Conservation (phyloP, 495 filamentous ascomycete species). For the Parathielavia appendiculata region DNA sequence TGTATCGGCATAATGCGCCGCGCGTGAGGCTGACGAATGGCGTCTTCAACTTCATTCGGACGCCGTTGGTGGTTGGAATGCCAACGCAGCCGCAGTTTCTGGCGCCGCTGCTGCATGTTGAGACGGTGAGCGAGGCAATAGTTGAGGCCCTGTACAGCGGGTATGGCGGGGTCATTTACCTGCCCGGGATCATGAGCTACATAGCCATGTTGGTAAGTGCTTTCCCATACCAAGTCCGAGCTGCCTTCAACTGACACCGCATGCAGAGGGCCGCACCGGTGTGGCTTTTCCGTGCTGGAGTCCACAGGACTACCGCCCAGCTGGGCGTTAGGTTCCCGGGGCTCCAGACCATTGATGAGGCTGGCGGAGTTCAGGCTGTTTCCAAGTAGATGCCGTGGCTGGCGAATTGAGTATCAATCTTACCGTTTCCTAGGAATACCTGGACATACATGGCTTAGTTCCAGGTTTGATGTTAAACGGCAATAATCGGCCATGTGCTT, state of each 20-base stretch:
- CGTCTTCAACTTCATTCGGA: constrained; percentile 35
- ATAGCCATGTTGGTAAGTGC: constrained; percentile 34
- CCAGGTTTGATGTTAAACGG: too few relatives aligned
- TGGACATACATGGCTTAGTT: too few relatives aligned
- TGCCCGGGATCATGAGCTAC: constrained; percentile 34
- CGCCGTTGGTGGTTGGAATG: constrained; percentile 31
- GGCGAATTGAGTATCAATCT: too few relatives aligned
- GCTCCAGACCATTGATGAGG: constrained; percentile 14
- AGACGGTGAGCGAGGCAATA: constrained; percentile 35
- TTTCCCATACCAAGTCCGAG: not conserved
- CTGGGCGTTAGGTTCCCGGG: constrained; percentile 5
- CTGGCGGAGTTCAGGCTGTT: not conserved
- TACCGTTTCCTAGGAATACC: too few relatives aligned
- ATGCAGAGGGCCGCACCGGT: constrained; percentile 14
- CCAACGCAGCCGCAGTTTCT: constrained; percentile 32
- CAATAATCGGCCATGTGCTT: too few relatives aligned
- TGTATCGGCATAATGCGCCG: constrained; percentile 25
- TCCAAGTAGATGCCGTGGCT: not conserved
- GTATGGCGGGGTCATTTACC: constrained; percentile 28
- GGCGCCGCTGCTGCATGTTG: constrained; percentile 35
- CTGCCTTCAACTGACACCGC: not conserved
- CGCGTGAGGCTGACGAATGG: constrained; percentile 31
- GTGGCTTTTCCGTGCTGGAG: constrained; percentile 3
- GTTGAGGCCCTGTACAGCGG: constrained; percentile 33
- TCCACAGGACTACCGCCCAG: not conserved